Evolutionary conservation across 805 yeast species (phyloP), one percentile per base, ranked within the genome.

Genomic region (Kockiozyma suomiensis): DNA sequence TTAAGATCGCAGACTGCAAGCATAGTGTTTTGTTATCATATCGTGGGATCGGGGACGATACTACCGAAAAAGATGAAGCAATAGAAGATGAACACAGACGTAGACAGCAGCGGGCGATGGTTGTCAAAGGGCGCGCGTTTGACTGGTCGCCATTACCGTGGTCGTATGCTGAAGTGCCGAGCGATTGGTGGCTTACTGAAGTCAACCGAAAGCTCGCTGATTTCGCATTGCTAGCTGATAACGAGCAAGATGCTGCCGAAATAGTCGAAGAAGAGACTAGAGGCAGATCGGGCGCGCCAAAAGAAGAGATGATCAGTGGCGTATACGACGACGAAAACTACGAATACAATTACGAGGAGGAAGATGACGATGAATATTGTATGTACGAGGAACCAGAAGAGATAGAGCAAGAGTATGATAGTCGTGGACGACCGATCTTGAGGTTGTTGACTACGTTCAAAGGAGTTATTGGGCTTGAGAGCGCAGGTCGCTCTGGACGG

Each of bases 321-420:
- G 46, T 40, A 45, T 38, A 25, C 41, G 54, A 49, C 32, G 47
- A 49, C 32, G 58, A 38, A 41, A 19, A 26, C 6, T 3, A 41
- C 32, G 37, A 55, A n/a, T n/a, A 26, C 42, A 40, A 41, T 17
- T 32, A 26, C 2, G 46, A 26, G 19, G 45, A 56, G 13, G 42
- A 47, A 10, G 50, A 57, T 4, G 59, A 58, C 17, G 45, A 45
- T 5, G 62, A 41, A 12, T 33, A 30, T 28, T 50, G 21, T 43
- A 25, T 61, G 2, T 56, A 40, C 50, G 56, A 61, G 30, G 65
- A 61, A 25, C 65, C 65, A 6, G 65, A 57, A 26, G 62, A 61
- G 38, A 37, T 61, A 4, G 54, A 52, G 25, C 52, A 33, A 15
- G 62, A 53, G 25, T 40, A 37, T 42, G 65, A 61, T 37, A 49